Conservation (phyloP, 495 filamentous ascomycete genomes). For the Acidiella bohemica region DNA sequence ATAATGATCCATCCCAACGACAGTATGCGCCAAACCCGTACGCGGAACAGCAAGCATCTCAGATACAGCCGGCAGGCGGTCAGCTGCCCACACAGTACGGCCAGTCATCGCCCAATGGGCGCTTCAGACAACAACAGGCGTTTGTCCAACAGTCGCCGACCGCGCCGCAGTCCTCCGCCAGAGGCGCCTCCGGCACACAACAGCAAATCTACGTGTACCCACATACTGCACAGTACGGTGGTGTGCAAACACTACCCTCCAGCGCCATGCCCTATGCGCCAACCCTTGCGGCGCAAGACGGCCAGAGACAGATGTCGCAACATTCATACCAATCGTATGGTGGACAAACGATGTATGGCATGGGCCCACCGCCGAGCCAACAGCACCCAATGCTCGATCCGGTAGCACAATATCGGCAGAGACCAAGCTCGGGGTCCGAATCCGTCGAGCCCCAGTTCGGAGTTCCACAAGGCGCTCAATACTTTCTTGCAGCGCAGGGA, state of each 20-base stretch:
- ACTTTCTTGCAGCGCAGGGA: constrained; percentile 54
- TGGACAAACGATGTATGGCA: constrained; percentile 66
- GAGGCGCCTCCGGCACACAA: constrained; percentile 30
- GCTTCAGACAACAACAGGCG: constrained; percentile 24
- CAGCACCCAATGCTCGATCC: constrained; percentile 55
- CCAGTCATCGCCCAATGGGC: constrained; percentile 21
- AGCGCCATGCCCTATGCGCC: constrained; percentile 43
- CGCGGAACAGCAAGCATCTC: constrained; percentile 17
- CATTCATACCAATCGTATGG: constrained; percentile 42
- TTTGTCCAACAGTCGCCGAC: constrained; percentile 24
- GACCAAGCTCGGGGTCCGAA: constrained; percentile 70
- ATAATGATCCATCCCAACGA: constrained; percentile 30
- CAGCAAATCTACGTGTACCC: no score
- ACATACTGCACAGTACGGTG: constrained; percentile 44
- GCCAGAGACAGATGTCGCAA: constrained; percentile 22
- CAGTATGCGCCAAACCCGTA: constrained; percentile 24
- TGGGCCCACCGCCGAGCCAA: constrained; percentile 37
- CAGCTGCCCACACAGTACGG: constrained; percentile 22
- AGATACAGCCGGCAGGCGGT: constrained; percentile 19
- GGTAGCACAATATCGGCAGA: constrained; percentile 62
- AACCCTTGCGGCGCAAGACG: constrained; percentile 35
- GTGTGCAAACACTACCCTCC: constrained; percentile 42
- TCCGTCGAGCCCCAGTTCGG: constrained; percentile 58
- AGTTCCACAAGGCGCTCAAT: constrained; percentile 51
- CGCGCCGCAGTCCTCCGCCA: constrained; percentile 21